Percentiles rank a stretch among this genome's conserved stretches.
phyloP scores from a whole-genome alignment of 257 asterid species.

The Henckelia pumila region DNA sequence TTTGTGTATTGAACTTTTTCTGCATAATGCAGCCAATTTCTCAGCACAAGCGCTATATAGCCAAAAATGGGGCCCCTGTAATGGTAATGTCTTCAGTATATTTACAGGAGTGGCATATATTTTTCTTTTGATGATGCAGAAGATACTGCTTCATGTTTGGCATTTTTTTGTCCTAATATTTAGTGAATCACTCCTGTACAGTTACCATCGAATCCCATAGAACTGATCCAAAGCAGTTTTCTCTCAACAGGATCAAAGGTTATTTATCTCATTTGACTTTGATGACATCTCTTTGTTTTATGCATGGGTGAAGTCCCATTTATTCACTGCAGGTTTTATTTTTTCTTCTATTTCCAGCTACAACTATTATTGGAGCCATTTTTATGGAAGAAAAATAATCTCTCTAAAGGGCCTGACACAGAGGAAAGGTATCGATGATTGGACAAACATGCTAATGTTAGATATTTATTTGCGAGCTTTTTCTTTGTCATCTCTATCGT shows the following conservation, averaged over 20 bases:
- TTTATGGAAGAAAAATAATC: slow-evolving; percentile 64
- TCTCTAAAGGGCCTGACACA: slow-evolving; percentile 32
- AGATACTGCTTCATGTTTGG: slow-evolving; percentile 16
- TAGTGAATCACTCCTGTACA: slow-evolving; percentile 37
- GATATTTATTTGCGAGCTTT: neutral
- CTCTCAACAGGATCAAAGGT: slow-evolving; percentile 82
- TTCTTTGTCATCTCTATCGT: neutral
- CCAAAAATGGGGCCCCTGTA: slow-evolving; percentile 66
- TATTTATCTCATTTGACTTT: slow-evolving; percentile 24
- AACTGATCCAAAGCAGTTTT: slow-evolving; percentile 64
- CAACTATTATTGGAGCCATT: slow-evolving; percentile 78
- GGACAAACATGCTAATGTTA: neutral
- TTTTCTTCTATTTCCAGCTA: slow-evolving; percentile 48
- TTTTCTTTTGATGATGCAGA: slow-evolving; percentile 16
- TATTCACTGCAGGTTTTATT: neutral
- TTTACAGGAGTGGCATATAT: slow-evolving; percentile 13
- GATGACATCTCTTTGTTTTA: slow-evolving; percentile 18
- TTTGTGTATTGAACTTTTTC: slow-evolving; percentile 4
- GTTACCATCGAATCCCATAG: slow-evolving; percentile 82
- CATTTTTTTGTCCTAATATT: slow-evolving; percentile 17
- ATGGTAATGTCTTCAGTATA: slow-evolving; percentile 49
- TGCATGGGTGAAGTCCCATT: neutral
- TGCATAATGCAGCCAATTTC: slow-evolving; percentile 73
- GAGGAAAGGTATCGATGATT: slow-evolving; percentile 59
- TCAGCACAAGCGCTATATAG: slow-evolving; percentile 80